Base-by-base conservation (phyloP, 495 filamentous ascomycete genomes). In the Opeltia flavorubescens region DNA sequence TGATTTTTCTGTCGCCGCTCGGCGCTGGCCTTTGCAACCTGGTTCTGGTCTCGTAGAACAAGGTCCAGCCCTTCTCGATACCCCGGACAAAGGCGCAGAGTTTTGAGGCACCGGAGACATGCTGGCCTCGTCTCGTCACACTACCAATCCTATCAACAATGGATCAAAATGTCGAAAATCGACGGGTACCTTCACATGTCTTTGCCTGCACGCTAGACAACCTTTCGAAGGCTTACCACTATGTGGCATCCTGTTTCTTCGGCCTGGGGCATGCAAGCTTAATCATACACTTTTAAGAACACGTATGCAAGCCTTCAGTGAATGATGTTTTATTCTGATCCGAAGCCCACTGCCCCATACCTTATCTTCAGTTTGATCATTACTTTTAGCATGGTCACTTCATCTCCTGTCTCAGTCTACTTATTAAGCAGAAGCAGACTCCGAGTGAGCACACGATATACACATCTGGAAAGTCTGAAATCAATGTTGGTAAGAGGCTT, bases 121-220 rank as follows among this genome's bases (percentile, higher is more conserved):
- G 49, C 49, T 28, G 52, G 52, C 13, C 49, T 51, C 17, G 49
- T 45, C 33, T 55, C 52, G 18, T 55, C 52, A 27, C 52, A 55
- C 52, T 55, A 40, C 31, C 18, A 46, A 24, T 13, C 13, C 9
- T 13, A 2, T 18, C n/a, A 28, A 15, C 20, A 20, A 23, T 17
- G 31, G 34, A 15, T 7, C 0, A 34, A 20, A 17, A 6, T 43
- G 17, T 26, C 0, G 34, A 5, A 3, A 11, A 29, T 8, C 17
- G 15, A 3, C 11, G 13, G 25, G 36, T 25, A 55, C 50, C 47
- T 50, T 56, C 15, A 45, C 33, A 30, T 53, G 50, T 15, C 53
- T 35, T 21, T 50, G 35, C 44, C 48, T 56, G 50, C 47, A 53
- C 1, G 23, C 34, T 15, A 44, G 43, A 47, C 53, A 56, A 35